Conservation (phyloP, 352 stramenopile species). For the Pythium biforme region DNA sequence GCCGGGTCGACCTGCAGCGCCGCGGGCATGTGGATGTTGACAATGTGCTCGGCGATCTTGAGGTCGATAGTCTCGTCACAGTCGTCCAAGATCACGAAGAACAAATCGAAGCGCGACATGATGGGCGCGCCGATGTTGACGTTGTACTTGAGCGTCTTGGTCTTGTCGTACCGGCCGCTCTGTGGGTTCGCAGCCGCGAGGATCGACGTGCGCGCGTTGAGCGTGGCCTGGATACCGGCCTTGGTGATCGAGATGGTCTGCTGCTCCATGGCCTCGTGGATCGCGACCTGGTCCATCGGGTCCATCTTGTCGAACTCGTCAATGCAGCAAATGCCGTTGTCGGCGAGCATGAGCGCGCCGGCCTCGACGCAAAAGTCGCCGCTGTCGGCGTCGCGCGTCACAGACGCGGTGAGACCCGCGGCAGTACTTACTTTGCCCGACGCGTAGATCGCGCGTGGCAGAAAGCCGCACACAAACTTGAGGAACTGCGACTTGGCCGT, state of each 20-base stretch:
- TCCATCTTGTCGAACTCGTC: conserved; percentile 99
- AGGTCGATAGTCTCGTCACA: conserved; percentile 94
- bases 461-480: conserved; percentile 94
- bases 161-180: conserved; percentile 93
- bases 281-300: conserved; percentile 96
- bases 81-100: conserved; percentile 99
- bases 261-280: conserved; percentile 99
- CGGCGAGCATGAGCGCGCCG: conserved; percentile 97
- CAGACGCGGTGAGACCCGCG: conserved; percentile 97
- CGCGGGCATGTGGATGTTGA: conserved; percentile 92
- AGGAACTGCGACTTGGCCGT: conserved; percentile 99
- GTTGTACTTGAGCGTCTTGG: conserved; percentile 89
- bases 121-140: conserved; percentile 95
- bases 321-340: conserved; percentile 99
- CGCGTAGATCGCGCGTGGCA: conserved; percentile 97
- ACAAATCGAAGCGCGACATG: conserved; percentile 99
- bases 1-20: conserved; percentile 41
- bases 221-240: conserved; percentile 97
- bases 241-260: conserved; percentile 99
- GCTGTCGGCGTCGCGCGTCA: conserved; percentile 94
- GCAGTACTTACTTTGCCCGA: conserved; percentile 98
- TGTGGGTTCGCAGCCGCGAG: conserved; percentile 99
- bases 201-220: conserved; percentile 99
- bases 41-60: conserved; percentile 97
- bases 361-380: conserved; percentile 90